Evolutionary conservation across 192 early-diverging fungal genomes (phyloP), one percentile per base, ranked within the genome.

Genomic region (Martensiomyces pterosporus): DNA sequence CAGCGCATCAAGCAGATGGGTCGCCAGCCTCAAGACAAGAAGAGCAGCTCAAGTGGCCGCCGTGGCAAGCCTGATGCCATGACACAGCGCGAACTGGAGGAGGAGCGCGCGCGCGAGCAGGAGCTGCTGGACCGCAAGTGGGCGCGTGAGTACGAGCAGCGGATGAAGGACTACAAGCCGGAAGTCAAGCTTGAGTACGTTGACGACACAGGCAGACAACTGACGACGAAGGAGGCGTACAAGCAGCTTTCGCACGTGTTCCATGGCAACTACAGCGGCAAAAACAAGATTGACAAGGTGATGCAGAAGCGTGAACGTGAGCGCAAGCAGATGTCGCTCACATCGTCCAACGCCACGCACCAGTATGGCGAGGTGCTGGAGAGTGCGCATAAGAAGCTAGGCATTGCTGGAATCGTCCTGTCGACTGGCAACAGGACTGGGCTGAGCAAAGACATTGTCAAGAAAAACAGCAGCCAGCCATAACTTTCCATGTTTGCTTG

Each of bases 241-340:
- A 80, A 87, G 49, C 81, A 83, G 48, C 63, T 92, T 24, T 92
- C 91, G 27, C 94, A 98, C 39, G 91, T 88, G 39, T 98, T 98
- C 81, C 95, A 98, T 58, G 95, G 95, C 13, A 90, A 91, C 47
- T 80, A 82, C 6, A 87, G 86, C 26, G 95, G 95, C 25, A 96
- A 95, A 58, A 81, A 82, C 64, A 98, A 98, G 79, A 92, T 87
- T 6, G 95, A 98, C 51, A 93, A 91, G 69, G 58, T 86, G 4
- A 72, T 92, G 54, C 70, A 73, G 40, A 92, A 92, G 60, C 52
- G 92, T 16, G 85, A 92, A 46, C 87, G 90, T 21, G 92, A 93
- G 55, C 78, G 79, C 39, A 79, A 80, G 43, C 74, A 89, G 52
- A 54, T 89, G 64, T 77, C 84, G 44, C 85, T 90, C 79, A 79